Evolutionary conservation across 2,329 filamentous ascomycete species (phyloP).

Genomic region (Fonsecaea erecta): DNA sequence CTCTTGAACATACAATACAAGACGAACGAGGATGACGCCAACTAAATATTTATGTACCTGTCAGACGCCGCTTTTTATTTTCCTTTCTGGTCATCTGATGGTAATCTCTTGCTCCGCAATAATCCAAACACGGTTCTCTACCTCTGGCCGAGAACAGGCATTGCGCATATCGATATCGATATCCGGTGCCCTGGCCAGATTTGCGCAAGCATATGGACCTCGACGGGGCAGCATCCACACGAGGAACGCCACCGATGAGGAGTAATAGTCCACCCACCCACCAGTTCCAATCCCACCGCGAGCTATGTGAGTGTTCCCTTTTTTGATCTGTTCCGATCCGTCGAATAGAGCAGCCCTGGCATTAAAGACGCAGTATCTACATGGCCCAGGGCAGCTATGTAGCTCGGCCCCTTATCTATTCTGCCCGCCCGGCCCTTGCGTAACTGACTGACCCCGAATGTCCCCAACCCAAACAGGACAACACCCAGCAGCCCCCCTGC

Average conservation of each 20-base stretch:
- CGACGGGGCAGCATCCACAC: neutral
- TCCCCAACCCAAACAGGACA: neutral
- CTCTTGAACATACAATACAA: too few relatives aligned
- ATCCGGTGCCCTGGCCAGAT: neutral
- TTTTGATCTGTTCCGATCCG: neutral
- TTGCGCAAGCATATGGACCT: neutral
- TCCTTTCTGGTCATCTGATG: neutral
- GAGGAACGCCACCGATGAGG: neutral
- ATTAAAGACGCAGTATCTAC: too few relatives aligned
- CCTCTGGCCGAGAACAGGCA: neutral
- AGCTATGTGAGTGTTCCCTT: neutral
- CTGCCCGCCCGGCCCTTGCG: too few relatives aligned
- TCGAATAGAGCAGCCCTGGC: neutral
- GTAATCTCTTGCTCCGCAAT: neutral
- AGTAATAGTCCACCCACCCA: neutral
- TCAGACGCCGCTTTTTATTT: neutral
- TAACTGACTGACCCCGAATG: neutral
- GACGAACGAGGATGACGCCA: too few relatives aligned
- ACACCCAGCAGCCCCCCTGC: too few relatives aligned
- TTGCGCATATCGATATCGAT: neutral
- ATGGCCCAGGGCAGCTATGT: too few relatives aligned
- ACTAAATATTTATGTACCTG: neutral
- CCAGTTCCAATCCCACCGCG: neutral
- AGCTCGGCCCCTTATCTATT: too few relatives aligned
- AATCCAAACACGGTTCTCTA: neutral